phyloP scores from a whole-genome alignment of 257 asterid species.

The Salvia hispanica region DNA sequence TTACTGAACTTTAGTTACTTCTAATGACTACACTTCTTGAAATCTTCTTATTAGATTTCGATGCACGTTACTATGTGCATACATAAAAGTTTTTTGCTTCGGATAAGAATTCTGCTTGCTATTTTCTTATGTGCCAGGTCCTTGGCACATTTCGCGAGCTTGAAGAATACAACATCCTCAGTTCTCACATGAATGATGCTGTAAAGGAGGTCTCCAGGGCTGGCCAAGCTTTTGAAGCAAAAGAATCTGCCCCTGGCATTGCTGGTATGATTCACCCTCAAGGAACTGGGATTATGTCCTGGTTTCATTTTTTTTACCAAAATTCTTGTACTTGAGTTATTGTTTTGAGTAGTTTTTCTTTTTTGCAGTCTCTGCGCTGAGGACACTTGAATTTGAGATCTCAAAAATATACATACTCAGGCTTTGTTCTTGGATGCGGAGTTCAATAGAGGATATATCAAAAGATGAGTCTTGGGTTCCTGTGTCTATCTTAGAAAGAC shows the following conservation, averaged over 20 bases:
- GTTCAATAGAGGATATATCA: conserved; percentile 82
- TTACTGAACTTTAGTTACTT: conserved; percentile 27
- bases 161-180: conserved; percentile 83
- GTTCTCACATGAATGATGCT: conserved; percentile 76
- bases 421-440: conserved; percentile 97
- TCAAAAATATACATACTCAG: conserved; percentile 77
- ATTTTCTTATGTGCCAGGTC: conserved; percentile 50
- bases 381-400: conserved; percentile 77
- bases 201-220: conserved; percentile 81
- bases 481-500: conserved; percentile 88
- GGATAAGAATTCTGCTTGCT: conserved; percentile 1
- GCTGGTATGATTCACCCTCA: conserved; percentile 60
- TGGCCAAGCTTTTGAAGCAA: conserved; percentile 76
- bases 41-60: conserved; percentile 13
- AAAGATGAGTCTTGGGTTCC: conserved; percentile 90
- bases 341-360: conserved; percentile 28
- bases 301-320: conserved; percentile 17
- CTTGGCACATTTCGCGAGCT: conserved; percentile 72
- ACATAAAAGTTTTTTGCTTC: conserved; percentile 2
- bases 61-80: conserved; percentile 21
- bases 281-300: neutral
- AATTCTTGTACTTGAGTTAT: conserved; percentile 28
- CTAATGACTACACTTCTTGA: conserved; percentile 21
- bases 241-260: conserved; percentile 87
- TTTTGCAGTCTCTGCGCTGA: conserved; percentile 72